Evolutionary conservation across 2,329 filamentous ascomycete species (phyloP).

Genomic region (Mollisiaceae sp.): DNA sequence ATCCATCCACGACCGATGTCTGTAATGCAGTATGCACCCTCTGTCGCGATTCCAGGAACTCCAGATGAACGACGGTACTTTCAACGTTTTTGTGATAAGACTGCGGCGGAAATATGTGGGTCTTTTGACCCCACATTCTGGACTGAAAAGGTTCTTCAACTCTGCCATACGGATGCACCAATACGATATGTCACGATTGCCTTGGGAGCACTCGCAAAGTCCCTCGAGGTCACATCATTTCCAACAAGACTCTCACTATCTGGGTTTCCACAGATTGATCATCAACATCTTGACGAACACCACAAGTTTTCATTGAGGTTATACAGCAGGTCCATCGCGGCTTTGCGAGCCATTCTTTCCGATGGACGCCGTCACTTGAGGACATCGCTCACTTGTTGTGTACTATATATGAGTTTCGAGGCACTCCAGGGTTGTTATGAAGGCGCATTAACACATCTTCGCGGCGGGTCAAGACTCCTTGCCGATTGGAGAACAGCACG

Average conservation of each 20-base stretch:
- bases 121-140: constrained; percentile 41
- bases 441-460: constrained; percentile 40
- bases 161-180: constrained; percentile 40
- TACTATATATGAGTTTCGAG: constrained; percentile 42
- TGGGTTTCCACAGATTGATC: constrained; percentile 42
- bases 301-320: constrained; percentile 40
- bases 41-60: constrained; percentile 38
- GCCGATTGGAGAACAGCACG: constrained; percentile 42
- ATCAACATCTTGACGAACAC: constrained; percentile 41
- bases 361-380: constrained; percentile 41
- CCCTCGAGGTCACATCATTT: constrained; percentile 40
- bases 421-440: constrained; percentile 42
- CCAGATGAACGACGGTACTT: constrained; percentile 41
- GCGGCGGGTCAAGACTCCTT: constrained; percentile 40
- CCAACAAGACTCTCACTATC: constrained; percentile 40
- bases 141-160: constrained; percentile 42
- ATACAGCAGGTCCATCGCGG: constrained; percentile 40
- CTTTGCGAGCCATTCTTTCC: constrained; percentile 37
- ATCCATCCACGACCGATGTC: constrained; percentile 42
- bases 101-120: constrained; percentile 39
- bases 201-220: constrained; percentile 40
- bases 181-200: constrained; percentile 42
- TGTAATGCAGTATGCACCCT: constrained; percentile 39
- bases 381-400: constrained; percentile 41
- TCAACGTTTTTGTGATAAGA: constrained; percentile 43